These are phyloP conservation scores for Coelastrella sp. DNA, from an alignment of 139 green algal species.

Conservation along the genomic window DNA sequence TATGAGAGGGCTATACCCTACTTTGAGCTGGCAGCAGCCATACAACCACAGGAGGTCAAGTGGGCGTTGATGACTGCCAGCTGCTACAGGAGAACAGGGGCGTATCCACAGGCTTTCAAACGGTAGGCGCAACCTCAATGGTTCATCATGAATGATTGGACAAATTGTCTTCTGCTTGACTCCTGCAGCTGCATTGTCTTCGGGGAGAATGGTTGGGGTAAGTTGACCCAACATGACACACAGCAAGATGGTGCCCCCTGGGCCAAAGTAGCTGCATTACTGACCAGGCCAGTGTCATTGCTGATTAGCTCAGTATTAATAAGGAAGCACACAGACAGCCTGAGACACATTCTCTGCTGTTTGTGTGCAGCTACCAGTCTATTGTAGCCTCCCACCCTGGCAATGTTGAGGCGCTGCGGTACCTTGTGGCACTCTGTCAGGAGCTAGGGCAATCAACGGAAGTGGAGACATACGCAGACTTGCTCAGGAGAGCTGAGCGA, in stretches of 20 bases:
- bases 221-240: too few species aligned
- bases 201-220: neutral
- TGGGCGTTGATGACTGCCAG: constrained; percentile 87
- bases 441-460: constrained; percentile 75
- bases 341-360: neutral
- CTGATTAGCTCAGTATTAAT: neutral
- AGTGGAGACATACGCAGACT: constrained; percentile 47
- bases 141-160: neutral
- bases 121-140: neutral
- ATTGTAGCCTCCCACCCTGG: constrained; percentile 73
- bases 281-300: neutral
- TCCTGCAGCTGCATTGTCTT: neutral
- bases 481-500: constrained; percentile 52
- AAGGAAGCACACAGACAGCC: too few species aligned
- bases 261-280: too few species aligned
- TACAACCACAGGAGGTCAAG: constrained; percentile 91
- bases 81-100: constrained; percentile 75
- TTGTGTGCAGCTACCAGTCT: constrained; percentile 60
- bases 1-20: constrained; percentile 84
- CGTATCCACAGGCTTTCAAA: constrained; percentile 40
- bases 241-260: too few species aligned
- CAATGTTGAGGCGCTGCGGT: constrained; percentile 90
- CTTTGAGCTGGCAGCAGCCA: constrained; percentile 83
- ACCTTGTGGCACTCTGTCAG: constrained; percentile 85
- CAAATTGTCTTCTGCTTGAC: too few species aligned